Percentiles rank a stretch among this genome's conserved stretches.
phyloP scores from a whole-genome alignment of 805 yeast genomes.

The Metschnikowia koreensis region DNA sequence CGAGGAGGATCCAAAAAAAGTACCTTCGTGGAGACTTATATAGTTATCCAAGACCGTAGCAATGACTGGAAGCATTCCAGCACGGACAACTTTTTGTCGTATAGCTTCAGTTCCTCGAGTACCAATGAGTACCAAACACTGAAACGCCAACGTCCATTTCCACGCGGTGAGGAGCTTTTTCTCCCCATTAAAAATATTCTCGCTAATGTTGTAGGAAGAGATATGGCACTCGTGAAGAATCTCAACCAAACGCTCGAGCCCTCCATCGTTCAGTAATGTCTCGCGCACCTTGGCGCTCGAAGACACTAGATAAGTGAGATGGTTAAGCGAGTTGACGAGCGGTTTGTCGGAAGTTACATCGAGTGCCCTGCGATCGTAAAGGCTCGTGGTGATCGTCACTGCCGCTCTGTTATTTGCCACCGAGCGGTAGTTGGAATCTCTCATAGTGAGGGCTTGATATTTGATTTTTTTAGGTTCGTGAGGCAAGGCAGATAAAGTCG shows the following conservation, averaged over 20 bases:
- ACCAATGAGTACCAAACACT: slow-evolving; percentile 86
- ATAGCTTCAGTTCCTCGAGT: slow-evolving; percentile 89
- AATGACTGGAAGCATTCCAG: slow-evolving; percentile 86
- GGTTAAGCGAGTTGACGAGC: slow-evolving; percentile 85
- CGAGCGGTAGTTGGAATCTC: slow-evolving; percentile 84
- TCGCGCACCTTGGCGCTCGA: slow-evolving; percentile 88
- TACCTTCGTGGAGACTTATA: slow-evolving; percentile 44
- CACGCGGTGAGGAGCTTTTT: slow-evolving; percentile 69
- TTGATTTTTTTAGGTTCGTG: background rate
- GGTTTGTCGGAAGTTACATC: slow-evolving; percentile 91
- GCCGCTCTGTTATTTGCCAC: slow-evolving; percentile 83
- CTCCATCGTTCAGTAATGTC: slow-evolving; percentile 86
- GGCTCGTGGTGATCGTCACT: slow-evolving; percentile 82
- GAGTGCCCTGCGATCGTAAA: slow-evolving; percentile 88
- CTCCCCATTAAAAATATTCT: slow-evolving; percentile 36
- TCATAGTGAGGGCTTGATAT: slow-evolving; percentile 34
- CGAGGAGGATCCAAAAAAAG: slow-evolving; percentile 22
- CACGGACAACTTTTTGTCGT: slow-evolving; percentile 81
- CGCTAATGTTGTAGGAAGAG: slow-evolving; percentile 28
- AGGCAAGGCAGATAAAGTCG: slow-evolving; percentile 3
- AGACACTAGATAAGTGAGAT: slow-evolving; percentile 81
- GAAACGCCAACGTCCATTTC: slow-evolving; percentile 97
- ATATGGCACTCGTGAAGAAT: slow-evolving; percentile 78
- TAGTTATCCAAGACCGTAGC: slow-evolving; percentile 92
- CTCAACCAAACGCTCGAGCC: slow-evolving; percentile 81